A percentile compares a stretch with the other conserved stretches of the same genome.
phyloP scores from a whole-genome alignment of 1,284 basidiomycete species.

The Xerocomus cyaneibrunnescens region DNA sequence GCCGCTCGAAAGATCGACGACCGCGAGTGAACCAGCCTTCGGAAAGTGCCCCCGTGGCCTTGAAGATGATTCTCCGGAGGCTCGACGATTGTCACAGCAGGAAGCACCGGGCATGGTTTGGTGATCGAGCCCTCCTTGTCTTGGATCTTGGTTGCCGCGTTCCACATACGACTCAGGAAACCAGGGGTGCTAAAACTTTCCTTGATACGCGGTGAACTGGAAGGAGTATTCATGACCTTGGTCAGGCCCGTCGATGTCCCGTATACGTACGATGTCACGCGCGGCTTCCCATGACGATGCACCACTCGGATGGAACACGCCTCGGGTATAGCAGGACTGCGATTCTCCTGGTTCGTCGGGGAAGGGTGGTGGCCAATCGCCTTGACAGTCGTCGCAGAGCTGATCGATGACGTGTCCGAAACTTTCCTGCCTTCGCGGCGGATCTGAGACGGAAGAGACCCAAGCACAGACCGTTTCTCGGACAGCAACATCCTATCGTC shows the following conservation, averaged over 20 bases:
- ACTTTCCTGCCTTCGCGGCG: slow-evolving; percentile 50
- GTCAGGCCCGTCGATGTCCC: slow-evolving; percentile 19
- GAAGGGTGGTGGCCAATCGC: slow-evolving; percentile 22
- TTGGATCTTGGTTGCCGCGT: slow-evolving; percentile 50
- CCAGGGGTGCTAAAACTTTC: slow-evolving; percentile 37
- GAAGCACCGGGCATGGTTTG: slow-evolving; percentile 31
- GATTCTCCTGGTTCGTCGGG: slow-evolving; percentile 22
- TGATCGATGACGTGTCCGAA: slow-evolving; percentile 56
- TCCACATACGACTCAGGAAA: slow-evolving; percentile 69
- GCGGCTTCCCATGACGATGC: slow-evolving; percentile 28
- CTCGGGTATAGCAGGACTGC: slow-evolving; percentile 16
- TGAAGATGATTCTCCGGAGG: slow-evolving; percentile 33
- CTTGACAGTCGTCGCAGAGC: slow-evolving; percentile 40
- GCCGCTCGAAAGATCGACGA: slow-evolving; percentile 44
- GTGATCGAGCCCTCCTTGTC: slow-evolving; percentile 32
- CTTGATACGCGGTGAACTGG: slow-evolving; percentile 26
- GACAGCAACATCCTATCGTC: slow-evolving; percentile 38
- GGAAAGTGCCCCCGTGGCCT: slow-evolving; percentile 33
- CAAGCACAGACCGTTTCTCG: slow-evolving; percentile 41
- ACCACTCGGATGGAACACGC: slow-evolving; percentile 31
- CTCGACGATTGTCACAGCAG: slow-evolving; percentile 36
- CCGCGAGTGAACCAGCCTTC: slow-evolving; percentile 43
- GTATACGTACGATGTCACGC: slow-evolving; percentile 32
- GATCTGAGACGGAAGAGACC: slow-evolving; percentile 44
- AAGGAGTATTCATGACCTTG: slow-evolving; percentile 11